Conservation (phyloP, 768 basidiomycete genomes). For the Mycena polygramma region DNA sequence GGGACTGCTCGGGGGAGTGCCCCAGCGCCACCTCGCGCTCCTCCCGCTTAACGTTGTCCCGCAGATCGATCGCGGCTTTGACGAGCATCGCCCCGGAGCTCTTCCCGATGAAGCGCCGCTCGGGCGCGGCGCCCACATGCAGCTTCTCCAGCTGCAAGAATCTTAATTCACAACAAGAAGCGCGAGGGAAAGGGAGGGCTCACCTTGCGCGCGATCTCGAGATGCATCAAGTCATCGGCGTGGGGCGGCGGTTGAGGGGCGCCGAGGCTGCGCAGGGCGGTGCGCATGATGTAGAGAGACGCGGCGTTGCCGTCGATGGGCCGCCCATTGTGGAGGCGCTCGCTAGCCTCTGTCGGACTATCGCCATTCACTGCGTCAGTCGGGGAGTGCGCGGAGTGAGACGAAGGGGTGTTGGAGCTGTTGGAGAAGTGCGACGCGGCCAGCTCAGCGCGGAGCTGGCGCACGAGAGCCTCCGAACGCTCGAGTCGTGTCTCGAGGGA, state of each 20-base stretch:
- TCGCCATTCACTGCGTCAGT: too few species aligned
- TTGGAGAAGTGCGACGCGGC: slow-evolving; percentile 1
- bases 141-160: slow-evolving; percentile 1
- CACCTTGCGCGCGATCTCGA: slow-evolving; percentile 26
- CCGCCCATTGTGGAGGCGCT: too few species aligned
- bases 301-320: slow-evolving; percentile 5
- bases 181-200: background rate
- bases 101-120: slow-evolving; percentile 12
- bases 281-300: slow-evolving; percentile 22
- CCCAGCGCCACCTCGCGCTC: background rate
- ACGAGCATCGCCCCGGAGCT: slow-evolving; percentile 10
- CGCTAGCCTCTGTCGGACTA: too few species aligned
- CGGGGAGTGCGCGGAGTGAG: too few species aligned
- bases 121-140: background rate
- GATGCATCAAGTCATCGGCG: slow-evolving; percentile 28
- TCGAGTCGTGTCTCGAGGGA: slow-evolving; percentile 24
- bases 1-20: background rate
- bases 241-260: slow-evolving; percentile 21
- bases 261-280: slow-evolving; percentile 9
- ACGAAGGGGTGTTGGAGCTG: too few species aligned
- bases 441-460: slow-evolving; percentile 23
- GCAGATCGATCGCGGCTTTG: slow-evolving; percentile 13
- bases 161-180: background rate
- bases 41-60: background rate
- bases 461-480: slow-evolving; percentile 12